Conservation (phyloP, 805 yeast genomes). For the Dipodascopsis tothii region DNA sequence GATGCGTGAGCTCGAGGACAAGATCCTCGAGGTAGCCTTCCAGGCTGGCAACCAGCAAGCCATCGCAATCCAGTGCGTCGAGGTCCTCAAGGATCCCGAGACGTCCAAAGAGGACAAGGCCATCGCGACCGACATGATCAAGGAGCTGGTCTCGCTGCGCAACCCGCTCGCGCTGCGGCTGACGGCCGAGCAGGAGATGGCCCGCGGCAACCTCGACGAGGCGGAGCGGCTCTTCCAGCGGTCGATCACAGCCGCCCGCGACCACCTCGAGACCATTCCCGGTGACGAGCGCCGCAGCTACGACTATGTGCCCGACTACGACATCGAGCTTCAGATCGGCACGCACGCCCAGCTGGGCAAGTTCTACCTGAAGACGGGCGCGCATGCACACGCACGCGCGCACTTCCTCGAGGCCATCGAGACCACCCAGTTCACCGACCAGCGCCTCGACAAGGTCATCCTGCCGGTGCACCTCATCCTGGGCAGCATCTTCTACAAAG, state of each 20-base stretch:
- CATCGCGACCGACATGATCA: not conserved
- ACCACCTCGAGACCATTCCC: not conserved
- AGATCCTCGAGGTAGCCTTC: not conserved
- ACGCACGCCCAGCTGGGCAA: not conserved
- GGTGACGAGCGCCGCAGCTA: not conserved
- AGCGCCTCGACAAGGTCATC: not conserved
- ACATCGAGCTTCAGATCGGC: not conserved
- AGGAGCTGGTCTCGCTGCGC: not conserved
- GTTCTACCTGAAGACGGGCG: not conserved
- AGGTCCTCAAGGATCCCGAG: not conserved
- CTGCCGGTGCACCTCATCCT: not conserved
- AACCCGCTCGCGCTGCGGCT: not conserved
- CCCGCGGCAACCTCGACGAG: not conserved
- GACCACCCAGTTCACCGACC: not conserved
- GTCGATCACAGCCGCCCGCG: not conserved
- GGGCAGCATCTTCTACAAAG: not conserved
- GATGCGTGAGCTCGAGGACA: not conserved
- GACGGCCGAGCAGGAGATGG: not conserved
- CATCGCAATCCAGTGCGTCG: not conserved
- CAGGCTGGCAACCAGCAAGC: not conserved
- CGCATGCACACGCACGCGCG: not conserved
- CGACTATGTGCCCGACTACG: not conserved
- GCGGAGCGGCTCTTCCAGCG: not conserved
- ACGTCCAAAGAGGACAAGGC: not conserved
- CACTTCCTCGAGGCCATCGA: not conserved